Base-by-base conservation (phyloP, 805 yeast species). In the Myxozyma vanderwaltii region DNA sequence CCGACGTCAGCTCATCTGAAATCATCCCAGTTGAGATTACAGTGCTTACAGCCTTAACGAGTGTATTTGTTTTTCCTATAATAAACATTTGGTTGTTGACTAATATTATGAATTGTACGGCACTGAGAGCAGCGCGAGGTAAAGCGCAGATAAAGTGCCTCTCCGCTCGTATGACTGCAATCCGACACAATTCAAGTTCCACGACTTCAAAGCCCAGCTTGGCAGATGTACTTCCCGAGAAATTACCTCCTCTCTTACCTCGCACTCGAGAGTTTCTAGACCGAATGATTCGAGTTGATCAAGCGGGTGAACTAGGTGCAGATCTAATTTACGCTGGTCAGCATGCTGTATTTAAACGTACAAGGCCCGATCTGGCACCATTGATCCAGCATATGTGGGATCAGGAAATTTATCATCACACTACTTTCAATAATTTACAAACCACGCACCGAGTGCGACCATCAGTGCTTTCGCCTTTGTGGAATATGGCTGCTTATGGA, bases 301-400 rank as follows among this genome's bases (percentile, higher is more conserved):
- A 94, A 74, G 97, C 99, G 1, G 99, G 99, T 41, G 99, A 94
- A 72, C 81, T 94, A 12, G 99, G 97, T 2, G 99, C 99, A 1
- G 85, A 94, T 72, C 85, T 88, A 66, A 94, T 94, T 51, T 94
- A 94, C 72, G 84, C 86, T 60, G 99, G 98, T 7, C 99, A 94
- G 73, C 88, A 86, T 67, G 76, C 82, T 40, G 91, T 91, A 1
- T 76, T 94, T 52, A 82, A 88, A 12, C 80, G 79, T 54, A 85
- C 84, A 58, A 80, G 81, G 66, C 96, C 96, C 1, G 83, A 85
- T 58, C 76, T 92, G 58, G 89, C 84, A 68, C 92, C 95, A 0
- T 78, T 91, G 12, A 75, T 94, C 69, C 82, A 84, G 68, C 97
- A 94, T 71, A 94, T 94, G 99, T 91, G 98, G 98, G 96, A 91